Percentiles rank a stretch among this genome's conserved stretches.
Conservation (phyloP, 768 basidiomycete genomes). For the Kockovaella imperatae region DNA sequence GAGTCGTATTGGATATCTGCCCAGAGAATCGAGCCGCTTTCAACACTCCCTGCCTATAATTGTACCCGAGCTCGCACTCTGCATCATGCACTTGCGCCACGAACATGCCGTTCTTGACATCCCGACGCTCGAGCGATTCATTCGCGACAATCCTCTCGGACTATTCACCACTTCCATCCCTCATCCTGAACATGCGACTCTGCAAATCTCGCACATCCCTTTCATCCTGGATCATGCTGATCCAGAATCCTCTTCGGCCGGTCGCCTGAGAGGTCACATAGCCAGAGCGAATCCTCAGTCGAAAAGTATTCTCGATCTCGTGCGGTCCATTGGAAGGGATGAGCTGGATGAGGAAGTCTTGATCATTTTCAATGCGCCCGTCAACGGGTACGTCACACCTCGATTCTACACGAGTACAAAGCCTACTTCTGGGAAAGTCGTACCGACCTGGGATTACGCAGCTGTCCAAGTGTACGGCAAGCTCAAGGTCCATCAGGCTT, state of each 20-base stretch:
- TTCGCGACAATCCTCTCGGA: constrained; percentile 45
- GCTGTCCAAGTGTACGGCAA: constrained; percentile 43
- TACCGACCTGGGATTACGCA: constrained; percentile 44
- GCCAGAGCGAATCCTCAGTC: constrained; percentile 42
- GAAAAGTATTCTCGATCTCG: constrained; percentile 26
- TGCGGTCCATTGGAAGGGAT: neutral
- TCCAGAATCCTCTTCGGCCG: neutral
- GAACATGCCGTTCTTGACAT: constrained; percentile 46
- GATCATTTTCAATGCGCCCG: constrained; percentile 40
- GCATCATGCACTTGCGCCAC: constrained; percentile 47
- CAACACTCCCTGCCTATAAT: no score
- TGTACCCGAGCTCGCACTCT: no score
- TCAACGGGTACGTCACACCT: constrained; percentile 40
- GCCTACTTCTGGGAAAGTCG: constrained; percentile 41
- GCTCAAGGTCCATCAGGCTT: constrained; percentile 22
- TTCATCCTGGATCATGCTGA: constrained; percentile 30
- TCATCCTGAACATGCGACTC: constrained; percentile 21
- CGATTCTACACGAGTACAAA: constrained; percentile 41
- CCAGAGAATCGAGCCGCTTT: no score
- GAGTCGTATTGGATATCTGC: neutral
- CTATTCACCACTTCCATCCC: constrained; percentile 46
- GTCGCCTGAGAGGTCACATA: constrained; percentile 32
- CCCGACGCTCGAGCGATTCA: constrained; percentile 41
- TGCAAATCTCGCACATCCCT: constrained; percentile 47
- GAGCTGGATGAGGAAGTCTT: constrained; percentile 34